A percentile compares a stretch with the other conserved stretches of the same genome.
Evolutionary conservation across 2,329 filamentous ascomycete genomes (phyloP).

Genomic region (Sordariomycetes sp.): DNA sequence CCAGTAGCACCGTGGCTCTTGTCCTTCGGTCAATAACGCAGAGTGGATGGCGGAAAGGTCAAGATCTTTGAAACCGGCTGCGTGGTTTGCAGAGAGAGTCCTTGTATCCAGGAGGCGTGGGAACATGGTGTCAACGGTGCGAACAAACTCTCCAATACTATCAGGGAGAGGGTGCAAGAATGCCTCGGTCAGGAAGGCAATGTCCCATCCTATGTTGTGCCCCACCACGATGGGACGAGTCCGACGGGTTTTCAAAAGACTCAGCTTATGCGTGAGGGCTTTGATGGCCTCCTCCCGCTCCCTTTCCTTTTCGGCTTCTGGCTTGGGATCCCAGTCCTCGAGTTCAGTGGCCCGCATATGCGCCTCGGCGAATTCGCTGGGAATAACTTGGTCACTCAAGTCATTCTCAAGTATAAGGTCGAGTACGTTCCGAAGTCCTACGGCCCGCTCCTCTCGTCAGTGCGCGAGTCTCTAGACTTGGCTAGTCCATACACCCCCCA

Average conservation of each 20-base stretch:
- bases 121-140: conserved; percentile 33
- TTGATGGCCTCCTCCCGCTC: not conserved
- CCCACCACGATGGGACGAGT: conserved; percentile 37
- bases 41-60: conserved; percentile 29
- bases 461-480: not conserved
- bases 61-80: conserved; percentile 15
- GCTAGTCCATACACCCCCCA: not conserved
- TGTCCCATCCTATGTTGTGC: conserved; percentile 55
- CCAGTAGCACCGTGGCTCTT: not conserved
- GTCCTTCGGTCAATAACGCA: not conserved
- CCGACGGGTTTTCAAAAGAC: not conserved
- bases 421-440: not conserved
- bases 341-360: not conserved
- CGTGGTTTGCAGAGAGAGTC: conserved; percentile 36
- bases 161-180: conserved; percentile 49
- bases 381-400: not conserved
- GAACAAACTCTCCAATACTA: conserved; percentile 39
- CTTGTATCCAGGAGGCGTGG: conserved; percentile 48
- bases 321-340: conserved; percentile 9
- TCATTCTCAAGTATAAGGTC: not conserved
- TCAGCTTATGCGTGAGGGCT: not conserved
- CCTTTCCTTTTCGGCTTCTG: not conserved
- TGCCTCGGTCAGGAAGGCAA: conserved; percentile 51
- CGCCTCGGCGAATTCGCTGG: not conserved
- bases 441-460: not conserved